phyloP scores from a whole-genome alignment of 331 rosid species.

The Cucumis variabilis region DNA sequence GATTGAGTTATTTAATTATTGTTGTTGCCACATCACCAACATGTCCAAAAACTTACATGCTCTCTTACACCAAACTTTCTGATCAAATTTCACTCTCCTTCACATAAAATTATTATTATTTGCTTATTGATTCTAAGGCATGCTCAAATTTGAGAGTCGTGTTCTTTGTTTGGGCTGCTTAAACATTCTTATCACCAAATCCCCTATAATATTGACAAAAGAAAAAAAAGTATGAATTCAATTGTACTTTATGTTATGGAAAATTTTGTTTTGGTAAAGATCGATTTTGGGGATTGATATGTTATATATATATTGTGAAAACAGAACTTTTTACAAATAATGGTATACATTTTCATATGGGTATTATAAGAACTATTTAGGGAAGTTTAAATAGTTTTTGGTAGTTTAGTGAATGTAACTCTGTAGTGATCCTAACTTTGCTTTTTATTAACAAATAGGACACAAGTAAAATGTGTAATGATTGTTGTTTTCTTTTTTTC shows the following conservation, averaged over 20 bases:
- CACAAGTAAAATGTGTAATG: constrained; percentile 24
- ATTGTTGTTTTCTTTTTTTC: not conserved
- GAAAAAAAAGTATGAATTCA: not conserved
- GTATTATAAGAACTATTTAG: not conserved
- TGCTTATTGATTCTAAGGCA: constrained; percentile 7
- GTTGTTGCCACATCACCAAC: constrained; percentile 88
- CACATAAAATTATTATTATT: not conserved
- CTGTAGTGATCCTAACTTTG: not conserved
- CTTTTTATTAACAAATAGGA: not conserved
- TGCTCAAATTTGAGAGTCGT: constrained; percentile 29
- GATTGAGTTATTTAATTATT: constrained; percentile 33
- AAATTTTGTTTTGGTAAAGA: not conserved
- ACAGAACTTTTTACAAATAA: not conserved
- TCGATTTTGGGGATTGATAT: not conserved
- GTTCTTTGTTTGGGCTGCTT: constrained; percentile 28
- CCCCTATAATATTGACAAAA: constrained; percentile 9
- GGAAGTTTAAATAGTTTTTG: constrained; percentile 9
- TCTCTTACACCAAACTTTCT: constrained; percentile 89
- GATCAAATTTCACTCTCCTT: constrained; percentile 94
- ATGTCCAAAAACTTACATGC: constrained; percentile 62
- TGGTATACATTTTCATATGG: not conserved
- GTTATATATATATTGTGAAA: not conserved
- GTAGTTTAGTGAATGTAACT: not conserved
- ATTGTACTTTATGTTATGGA: not conserved
- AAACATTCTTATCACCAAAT: constrained; percentile 23